Percentiles rank a stretch among this genome's conserved stretches.
phyloP scores from a whole-genome alignment of 257 asterid genomes.

The Rehmannia glutinosa region DNA sequence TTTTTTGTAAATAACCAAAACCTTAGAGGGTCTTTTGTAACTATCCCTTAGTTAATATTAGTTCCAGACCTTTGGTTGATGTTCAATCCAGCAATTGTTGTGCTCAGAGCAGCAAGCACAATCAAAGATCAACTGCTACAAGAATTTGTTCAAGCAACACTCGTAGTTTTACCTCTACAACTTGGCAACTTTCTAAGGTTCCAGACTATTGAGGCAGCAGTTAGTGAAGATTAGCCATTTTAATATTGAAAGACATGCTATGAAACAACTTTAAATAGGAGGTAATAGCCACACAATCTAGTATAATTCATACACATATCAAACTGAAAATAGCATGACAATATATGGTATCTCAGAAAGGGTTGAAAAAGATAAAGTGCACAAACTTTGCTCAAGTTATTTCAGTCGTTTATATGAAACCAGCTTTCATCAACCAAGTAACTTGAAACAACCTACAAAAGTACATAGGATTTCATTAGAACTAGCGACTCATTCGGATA shows the following conservation, averaged over 20 bases:
- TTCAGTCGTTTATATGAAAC: conserved; percentile 80
- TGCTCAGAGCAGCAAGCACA: too few species aligned
- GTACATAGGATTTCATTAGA: conserved; percentile 26
- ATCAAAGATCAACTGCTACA: too few species aligned
- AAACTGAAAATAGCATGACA: neutral
- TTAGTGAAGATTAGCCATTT: neutral
- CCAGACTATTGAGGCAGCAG: neutral
- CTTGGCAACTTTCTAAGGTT: neutral
- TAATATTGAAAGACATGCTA: neutral
- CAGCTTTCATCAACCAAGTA: conserved; percentile 74
- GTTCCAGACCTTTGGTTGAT: too few species aligned
- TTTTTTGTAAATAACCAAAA: too few species aligned
- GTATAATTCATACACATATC: neutral
- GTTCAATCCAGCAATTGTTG: too few species aligned
- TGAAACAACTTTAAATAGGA: conserved; percentile 8
- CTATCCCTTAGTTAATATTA: too few species aligned
- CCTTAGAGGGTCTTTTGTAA: too few species aligned
- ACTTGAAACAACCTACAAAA: conserved; percentile 96
- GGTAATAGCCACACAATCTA: neutral
- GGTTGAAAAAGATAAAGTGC: conserved; percentile 34
- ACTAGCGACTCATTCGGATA: conserved; percentile 3
- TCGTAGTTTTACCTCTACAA: too few species aligned
- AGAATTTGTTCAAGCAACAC: too few species aligned
- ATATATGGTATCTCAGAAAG: neutral
- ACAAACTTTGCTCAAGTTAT: conserved; percentile 74